Evolutionary conservation across 371 early-diverging fungal species (phyloP).

Genomic region (Chytridium lagenaria): DNA sequence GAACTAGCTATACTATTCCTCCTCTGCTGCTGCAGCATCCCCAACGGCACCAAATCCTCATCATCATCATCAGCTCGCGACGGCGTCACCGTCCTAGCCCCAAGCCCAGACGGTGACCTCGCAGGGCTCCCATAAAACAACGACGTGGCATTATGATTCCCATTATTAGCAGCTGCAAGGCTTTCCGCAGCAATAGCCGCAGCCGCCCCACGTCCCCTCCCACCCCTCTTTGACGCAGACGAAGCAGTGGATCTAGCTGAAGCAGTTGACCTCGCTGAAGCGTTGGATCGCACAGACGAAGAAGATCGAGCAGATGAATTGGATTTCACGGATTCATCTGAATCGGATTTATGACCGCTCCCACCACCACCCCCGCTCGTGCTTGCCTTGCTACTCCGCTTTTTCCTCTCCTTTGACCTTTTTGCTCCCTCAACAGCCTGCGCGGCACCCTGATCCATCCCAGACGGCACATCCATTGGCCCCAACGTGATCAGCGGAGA

Average conservation of each 20-base stretch:
- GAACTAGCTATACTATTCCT: slow-evolving; percentile 5
- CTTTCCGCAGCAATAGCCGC: slow-evolving; percentile 1
- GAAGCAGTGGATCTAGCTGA: neutral
- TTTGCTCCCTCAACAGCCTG: neutral
- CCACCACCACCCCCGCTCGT: too few relatives aligned
- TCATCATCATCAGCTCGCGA: slow-evolving; percentile 6
- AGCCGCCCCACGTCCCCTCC: slow-evolving; percentile 18
- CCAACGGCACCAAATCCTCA: slow-evolving; percentile 33
- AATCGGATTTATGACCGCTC: neutral
- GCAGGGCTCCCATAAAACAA: slow-evolving; percentile 14
- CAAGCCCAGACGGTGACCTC: neutral
- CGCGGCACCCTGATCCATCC: neutral
- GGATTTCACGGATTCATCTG: neutral
- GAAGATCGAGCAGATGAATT: neutral
- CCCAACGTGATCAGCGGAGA: neutral
- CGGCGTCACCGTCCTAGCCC: neutral
- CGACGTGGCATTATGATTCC: neutral
- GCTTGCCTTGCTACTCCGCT: neutral
- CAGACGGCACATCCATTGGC: neutral
- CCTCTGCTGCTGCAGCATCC: slow-evolving; percentile 22
- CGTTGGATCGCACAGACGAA: neutral
- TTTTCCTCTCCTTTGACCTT: slow-evolving; percentile 1
- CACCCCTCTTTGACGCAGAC: slow-evolving; percentile 13
- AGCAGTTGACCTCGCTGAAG: neutral
- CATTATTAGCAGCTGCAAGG: neutral